Percentiles rank a stretch among this genome's conserved stretches.
phyloP scores from a whole-genome alignment of 106 monocot species.

The Dendrobium catenatum region DNA sequence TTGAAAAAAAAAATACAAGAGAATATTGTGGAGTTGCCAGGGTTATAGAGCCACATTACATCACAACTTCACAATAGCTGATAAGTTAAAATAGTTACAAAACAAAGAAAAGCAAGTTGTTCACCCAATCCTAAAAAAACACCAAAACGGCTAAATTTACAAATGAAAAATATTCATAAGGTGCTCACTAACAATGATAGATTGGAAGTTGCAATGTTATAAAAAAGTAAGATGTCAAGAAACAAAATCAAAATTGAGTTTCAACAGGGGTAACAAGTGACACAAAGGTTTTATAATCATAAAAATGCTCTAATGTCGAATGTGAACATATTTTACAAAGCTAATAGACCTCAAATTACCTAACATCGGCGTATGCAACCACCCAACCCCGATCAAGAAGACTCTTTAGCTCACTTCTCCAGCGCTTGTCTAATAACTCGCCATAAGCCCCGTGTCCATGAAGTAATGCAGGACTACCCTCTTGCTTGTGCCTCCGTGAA shows the following conservation, averaged over 20 bases:
- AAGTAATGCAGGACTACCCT: conserved; percentile 71
- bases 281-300: neutral
- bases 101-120: too few relatives aligned
- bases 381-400: conserved; percentile 99
- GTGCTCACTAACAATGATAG: neutral
- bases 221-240: neutral
- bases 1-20: neutral
- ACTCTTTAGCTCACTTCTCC: conserved; percentile 88
- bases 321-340: neutral
- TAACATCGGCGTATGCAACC: conserved; percentile 94
- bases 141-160: neutral
- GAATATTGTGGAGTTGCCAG: neutral
- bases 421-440: conserved; percentile 78
- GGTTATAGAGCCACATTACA: too few relatives aligned
- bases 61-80: neutral
- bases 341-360: conserved; percentile 26
- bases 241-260: neutral
- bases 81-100: neutral
- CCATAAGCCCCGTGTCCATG: conserved; percentile 98
- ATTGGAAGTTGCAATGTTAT: neutral
- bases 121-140: neutral
- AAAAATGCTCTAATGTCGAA: neutral
- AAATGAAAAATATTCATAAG: neutral
- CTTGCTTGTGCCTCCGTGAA: conserved; percentile 69
- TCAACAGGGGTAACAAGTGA: neutral